Base-by-base conservation (phyloP, 2,329 filamentous ascomycete species). In the Thermomyces lanuginosus region DNA sequence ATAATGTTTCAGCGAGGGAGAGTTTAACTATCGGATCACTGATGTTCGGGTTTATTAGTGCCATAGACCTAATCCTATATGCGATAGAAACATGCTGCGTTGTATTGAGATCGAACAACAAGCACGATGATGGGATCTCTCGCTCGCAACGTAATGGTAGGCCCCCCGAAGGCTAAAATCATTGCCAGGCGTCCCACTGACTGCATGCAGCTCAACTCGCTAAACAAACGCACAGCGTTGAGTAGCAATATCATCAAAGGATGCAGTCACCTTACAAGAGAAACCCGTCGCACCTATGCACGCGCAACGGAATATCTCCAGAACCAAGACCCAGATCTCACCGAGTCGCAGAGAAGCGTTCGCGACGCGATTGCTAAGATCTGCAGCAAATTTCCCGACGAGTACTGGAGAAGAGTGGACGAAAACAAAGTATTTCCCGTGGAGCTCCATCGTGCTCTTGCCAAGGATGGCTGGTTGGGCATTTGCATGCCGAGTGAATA, bases 331-430 rank as follows among this genome's bases (percentile, higher is more conserved):
- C 41, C 50, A 3, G 55, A 56, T 35, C 48, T 53, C 30, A 55
- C 44, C 2, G 51, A 56, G 10, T 51, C 51, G 2, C 55, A 59
- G 40, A 36, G 45, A 12, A 48, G 46, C 1, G 55, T 63, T 4
- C 55, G 58, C 18, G 51, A 56, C 28, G 47, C 55, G 3, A 57
- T 63, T 21, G 36, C 46, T 12, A 59, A 57, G 29, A 55, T 62
- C 22, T 59, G 55, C 37, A 39, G 49, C 8, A 38, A 46, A 14
- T 62, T 55, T 32, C 42, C 52, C 3, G 52, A 60, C 28, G 39
- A 43, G 22, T 61, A 61, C 44, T 61, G 58, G 58, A 40, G 48
- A 4, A 35, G 46, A 1, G 38, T 45, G 13, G 58, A 61, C 31
- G 40, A 45, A 15, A 39, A 39, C 16, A 42, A 54, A 24, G 31